Evolutionary conservation across 2,329 filamentous ascomycete species (phyloP).

Genomic region (Botrytis paeoniae): DNA sequence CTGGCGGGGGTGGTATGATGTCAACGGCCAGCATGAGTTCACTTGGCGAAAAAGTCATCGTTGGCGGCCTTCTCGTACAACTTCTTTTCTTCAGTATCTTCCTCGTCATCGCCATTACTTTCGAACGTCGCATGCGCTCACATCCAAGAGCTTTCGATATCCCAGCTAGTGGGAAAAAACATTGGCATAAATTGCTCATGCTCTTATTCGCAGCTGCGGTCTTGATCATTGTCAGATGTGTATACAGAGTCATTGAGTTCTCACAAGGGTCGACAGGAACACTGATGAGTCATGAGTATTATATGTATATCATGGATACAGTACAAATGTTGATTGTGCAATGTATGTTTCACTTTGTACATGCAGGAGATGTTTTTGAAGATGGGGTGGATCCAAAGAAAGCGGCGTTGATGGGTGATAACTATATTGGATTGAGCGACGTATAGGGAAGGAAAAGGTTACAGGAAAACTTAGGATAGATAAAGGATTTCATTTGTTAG

Average conservation of each 20-base stretch:
- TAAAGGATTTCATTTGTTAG: not conserved
- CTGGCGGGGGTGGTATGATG: conserved; percentile 32
- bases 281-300: conserved; percentile 45
- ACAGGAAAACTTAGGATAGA: not conserved
- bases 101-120: conserved; percentile 32
- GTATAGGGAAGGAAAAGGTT: not conserved
- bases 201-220: conserved; percentile 42
- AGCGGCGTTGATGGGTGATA: not conserved
- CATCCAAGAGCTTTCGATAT: not conserved
- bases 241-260: conserved; percentile 51
- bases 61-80: conserved; percentile 49
- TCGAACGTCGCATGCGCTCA: conserved; percentile 16
- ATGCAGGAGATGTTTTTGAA: conserved; percentile 37
- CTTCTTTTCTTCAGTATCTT: conserved; percentile 50
- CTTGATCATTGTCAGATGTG: conserved; percentile 47
- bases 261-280: conserved; percentile 44
- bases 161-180: conserved; percentile 15
- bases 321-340: conserved; percentile 43
- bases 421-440: not conserved
- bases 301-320: conserved; percentile 47
- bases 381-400: not conserved
- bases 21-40: not conserved
- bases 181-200: conserved; percentile 40
- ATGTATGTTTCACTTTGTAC: conserved; percentile 39
- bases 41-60: conserved; percentile 38